Base-by-base conservation (phyloP, 352 stramenopile species). In the Phytophthora cajani region DNA sequence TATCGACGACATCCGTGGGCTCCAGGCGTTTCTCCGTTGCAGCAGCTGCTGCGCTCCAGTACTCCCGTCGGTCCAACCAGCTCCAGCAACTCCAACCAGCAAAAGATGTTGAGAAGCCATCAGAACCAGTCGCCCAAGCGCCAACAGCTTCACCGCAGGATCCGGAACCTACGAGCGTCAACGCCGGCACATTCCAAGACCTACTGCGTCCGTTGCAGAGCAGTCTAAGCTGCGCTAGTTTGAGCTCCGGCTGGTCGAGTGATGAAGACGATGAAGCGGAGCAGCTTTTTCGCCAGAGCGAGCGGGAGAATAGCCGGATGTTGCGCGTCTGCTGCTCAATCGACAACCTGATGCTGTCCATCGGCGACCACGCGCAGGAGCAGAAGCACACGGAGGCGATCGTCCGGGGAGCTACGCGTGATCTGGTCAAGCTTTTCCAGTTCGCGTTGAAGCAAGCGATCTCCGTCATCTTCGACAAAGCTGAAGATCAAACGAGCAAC, bases 271-370 rank as follows among this genome's bases (percentile, higher is more conserved):
- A 88, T 21, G 74, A 80, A 42, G 74, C 53, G 32, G 58, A 74
- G 32, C 71, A 77, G 36, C 38, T 67, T n/a, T 69, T 68, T 40
- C 75, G 70, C 5, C 78, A 80, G 30, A 78, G 80, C 21, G 81
- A 91, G 58, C 74, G 81, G 9, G 79, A 87, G 1, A 70, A 63
- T 14, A 90, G 82, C 44, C 82, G 74, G n/a, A 84, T 92, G 61
- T 19, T 90, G 5, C 82, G 82, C 21, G 82, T 90, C 5, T 90
- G 82, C 60, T 90, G 82, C 58, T 92, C 84, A 3, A 63, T 92
- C 21, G 82, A 92, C 58, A 92, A 90, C 36, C 52, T 92, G 3
- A 67, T 92, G 21, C 58, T 90, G 10, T 80, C 82, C 1, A 83
- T 92, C 8, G 75, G 75, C 0, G 79, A 81, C 53, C 80, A 72